Evolutionary conservation across 345 rosid genomes (phyloP), one percentile per base, ranked within the genome.

Genomic region (Lenwebbia sp.): DNA sequence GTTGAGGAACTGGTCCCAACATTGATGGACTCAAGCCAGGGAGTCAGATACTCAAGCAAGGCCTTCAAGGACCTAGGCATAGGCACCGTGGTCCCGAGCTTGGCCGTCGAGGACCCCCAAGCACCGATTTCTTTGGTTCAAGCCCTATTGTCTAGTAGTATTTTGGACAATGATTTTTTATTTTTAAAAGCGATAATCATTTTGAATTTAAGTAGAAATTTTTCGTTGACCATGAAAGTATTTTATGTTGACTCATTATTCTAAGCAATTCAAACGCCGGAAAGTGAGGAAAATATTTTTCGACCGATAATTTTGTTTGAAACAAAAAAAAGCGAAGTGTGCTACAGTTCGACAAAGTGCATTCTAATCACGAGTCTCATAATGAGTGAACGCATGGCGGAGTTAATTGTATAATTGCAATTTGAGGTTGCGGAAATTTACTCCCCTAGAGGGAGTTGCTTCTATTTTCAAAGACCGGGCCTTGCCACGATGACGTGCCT

Each of bases 11-110:
- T n/a, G 6, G 37, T 62, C 40, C 17, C 7, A 28, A 1, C 40
- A 37, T 28, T 62, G 40, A 62, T 60, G 74, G 40, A 62, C 40
- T 28, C 5, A 28, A 62, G 74, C 22, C 0, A 0, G 2, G 5
- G 40, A 62, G 22, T 3, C 15, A 10, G 40, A 62, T 62, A 60
- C 70, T 6, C 10, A 13, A n/a, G 70, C 37, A 60, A 60, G 70
- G 37, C 28, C 9, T 60, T 1, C 11, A 4, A 5, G 37, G 37
- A 60, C 19, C 1, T 60, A 6, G 9, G 70, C 30, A 13, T 0
- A 2, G 9, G 19, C 19, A 6, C 3, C 0, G 1, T 0, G 37
- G 19, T 60, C 37, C 12, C 4, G 1, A 60, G 70, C 37, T 0
- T n/a, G 8, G 37, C 4, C 1, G 19, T 1, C 1, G 4, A n/a